Evolutionary conservation across 176 grass and related monocot species (phyloP).

Genomic region (Eremochloa ophiuroides): DNA sequence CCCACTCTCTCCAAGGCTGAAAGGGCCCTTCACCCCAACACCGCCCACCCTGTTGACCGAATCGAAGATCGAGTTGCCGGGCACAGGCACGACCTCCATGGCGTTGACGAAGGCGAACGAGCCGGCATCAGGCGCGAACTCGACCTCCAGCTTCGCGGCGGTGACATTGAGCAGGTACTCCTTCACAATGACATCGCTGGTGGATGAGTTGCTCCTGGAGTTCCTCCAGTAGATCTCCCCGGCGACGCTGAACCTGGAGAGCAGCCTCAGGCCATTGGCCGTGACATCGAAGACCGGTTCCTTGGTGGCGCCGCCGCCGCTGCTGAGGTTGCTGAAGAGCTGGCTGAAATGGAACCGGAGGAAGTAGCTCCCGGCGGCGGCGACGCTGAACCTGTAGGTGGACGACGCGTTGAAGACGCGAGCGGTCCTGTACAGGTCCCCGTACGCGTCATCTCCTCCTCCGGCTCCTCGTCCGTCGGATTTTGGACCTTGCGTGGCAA

Average conservation of each 20-base stretch:
- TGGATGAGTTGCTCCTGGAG: constrained; percentile 54
- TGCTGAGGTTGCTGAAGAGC: constrained; percentile 36
- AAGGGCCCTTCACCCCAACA: constrained; percentile 34
- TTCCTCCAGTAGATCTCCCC: constrained; percentile 49
- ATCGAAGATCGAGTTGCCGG: constrained; percentile 38
- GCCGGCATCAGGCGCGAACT: constrained; percentile 44
- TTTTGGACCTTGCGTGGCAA: constrained; percentile 17
- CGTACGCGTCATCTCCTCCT: constrained; percentile 17
- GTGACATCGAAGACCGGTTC: constrained; percentile 62
- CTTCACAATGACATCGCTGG: constrained; percentile 48
- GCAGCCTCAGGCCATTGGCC: constrained; percentile 66
- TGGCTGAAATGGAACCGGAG: constrained; percentile 84
- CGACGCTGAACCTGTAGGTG: constrained; percentile 49
- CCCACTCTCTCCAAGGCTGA: constrained; percentile 44
- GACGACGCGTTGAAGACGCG: constrained; percentile 66
- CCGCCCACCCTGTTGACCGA: constrained; percentile 68
- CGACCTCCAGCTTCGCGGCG: constrained; percentile 43
- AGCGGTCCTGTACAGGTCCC: constrained; percentile 58
- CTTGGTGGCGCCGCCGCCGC: background rate
- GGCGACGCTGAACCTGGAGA: constrained; percentile 61
- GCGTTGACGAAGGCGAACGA: constrained; percentile 84
- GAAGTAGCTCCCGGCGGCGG: constrained; percentile 62
- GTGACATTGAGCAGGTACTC: constrained; percentile 82
- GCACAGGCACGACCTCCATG: constrained; percentile 65
- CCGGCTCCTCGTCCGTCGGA: background rate